Evolutionary conservation across 352 stramenopile species (phyloP).

Genomic region (Halophytophthora batemanensis): DNA sequence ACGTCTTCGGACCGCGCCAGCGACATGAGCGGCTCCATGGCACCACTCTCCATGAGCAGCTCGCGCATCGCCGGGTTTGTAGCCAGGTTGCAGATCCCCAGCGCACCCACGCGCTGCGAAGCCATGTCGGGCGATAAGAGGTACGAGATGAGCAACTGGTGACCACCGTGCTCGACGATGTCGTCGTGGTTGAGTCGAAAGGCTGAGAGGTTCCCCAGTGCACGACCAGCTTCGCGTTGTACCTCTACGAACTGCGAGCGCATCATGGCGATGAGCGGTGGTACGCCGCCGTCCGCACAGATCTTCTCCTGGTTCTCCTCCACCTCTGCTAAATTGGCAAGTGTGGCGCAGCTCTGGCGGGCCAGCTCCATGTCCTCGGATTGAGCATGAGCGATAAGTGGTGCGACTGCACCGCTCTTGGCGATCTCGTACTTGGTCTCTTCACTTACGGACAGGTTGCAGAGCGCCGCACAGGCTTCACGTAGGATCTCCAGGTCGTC

Average conservation of each 20-base stretch:
- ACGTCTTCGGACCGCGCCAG: constrained; percentile 93
- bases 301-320: constrained; percentile 95
- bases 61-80: constrained; percentile 90
- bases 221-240: constrained; percentile 87
- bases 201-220: constrained; percentile 92
- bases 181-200: constrained; percentile 87
- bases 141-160: constrained; percentile 95
- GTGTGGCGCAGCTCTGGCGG: constrained; percentile 87
- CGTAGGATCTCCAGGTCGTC: constrained; percentile 92
- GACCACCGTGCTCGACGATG: constrained; percentile 90
- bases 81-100: constrained; percentile 95
- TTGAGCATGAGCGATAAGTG: constrained; percentile 90
- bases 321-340: constrained; percentile 95
- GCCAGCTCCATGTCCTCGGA: constrained; percentile 93
- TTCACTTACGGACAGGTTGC: constrained; percentile 94
- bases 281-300: constrained; percentile 88
- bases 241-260: constrained; percentile 95
- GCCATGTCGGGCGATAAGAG: constrained; percentile 93
- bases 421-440: constrained; percentile 98
- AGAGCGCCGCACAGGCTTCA: constrained; percentile 92
- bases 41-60: constrained; percentile 90
- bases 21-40: constrained; percentile 94
- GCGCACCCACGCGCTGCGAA: constrained; percentile 90
- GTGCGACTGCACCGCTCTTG: constrained; percentile 90
- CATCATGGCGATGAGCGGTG: constrained; percentile 93